Base-by-base conservation (phyloP, 2,329 filamentous ascomycete genomes). In the Dactylellina drechsleri region DNA sequence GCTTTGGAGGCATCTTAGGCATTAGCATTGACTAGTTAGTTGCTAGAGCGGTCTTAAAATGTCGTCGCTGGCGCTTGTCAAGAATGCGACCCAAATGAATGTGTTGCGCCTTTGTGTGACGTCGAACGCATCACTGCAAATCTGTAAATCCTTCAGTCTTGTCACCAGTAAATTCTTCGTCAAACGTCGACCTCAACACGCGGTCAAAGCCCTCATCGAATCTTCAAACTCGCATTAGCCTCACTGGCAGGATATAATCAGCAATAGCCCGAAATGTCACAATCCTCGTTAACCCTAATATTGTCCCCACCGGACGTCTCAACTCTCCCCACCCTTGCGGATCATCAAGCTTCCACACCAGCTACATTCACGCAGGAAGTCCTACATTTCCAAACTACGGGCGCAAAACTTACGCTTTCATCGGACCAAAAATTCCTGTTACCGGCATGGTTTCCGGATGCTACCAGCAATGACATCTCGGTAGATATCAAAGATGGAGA, bases 361-460 rank as follows among this genome's bases (percentile, higher is more conserved):
- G 72, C 65, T 18, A 71, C 72, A 13, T 76, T 76, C 18, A 40
- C 59, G 18, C 57, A 70, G 23, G 72, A 70, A 62, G 72, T 76
- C 4, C 56, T 76, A 0, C 72, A 76, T 28, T 76, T 66, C 41
- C 56, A 60, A 23, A 70, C 65, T 0, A 47, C 59, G 7, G 60
- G 66, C n/a, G 72, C 72, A 15, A 76, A 76, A 31, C 66, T 76
- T 20, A 66, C 66, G 16, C 36, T 76, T 10, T 65, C 65, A 28
- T 76, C 72, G 1, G 72, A 76, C 56, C 72, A 76, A 23, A 76
- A 76, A 57, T 70, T 71, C 23, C 47, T 76, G 15, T 18, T 76
- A 28, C 66, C 72, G 13, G 66, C 56, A 13, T 76, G 65, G 65
- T 76, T 76, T 31, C 59, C 65, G 4, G 66, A 76, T 57, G 72